Percentiles rank a stretch among this genome's conserved stretches.
phyloP scores from a whole-genome alignment of 805 yeast genomes.

The Cyberlindnera misumaiensis region DNA sequence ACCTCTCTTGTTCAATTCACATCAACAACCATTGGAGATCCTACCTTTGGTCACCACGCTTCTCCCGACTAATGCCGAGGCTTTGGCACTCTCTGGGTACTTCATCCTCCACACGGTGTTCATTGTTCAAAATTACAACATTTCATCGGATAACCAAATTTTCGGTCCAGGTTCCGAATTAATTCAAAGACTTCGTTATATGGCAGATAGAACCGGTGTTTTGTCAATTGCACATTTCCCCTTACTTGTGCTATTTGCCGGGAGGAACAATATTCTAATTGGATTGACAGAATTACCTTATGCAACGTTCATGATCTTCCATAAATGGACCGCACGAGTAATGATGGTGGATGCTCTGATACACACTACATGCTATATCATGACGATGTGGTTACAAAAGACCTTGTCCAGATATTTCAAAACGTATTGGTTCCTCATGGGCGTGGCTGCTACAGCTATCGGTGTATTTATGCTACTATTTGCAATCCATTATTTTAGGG shows the following conservation, averaged over 20 bases:
- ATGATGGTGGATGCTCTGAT: constrained; percentile 36
- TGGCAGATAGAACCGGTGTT: constrained; percentile 22
- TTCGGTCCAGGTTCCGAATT: constrained; percentile 11
- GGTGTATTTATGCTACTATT: constrained; percentile 8
- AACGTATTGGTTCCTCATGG: constrained; percentile 15
- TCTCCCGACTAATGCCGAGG: constrained; percentile 18
- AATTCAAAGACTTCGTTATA: constrained; percentile 5
- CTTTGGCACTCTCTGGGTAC: constrained; percentile 27
- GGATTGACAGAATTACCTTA: constrained; percentile 56
- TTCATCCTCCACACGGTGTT: constrained; percentile 17
- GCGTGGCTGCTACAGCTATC: constrained; percentile 9
- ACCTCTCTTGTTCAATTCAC: constrained; percentile 15
- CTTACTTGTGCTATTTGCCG: constrained; percentile 52
- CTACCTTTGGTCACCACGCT: constrained; percentile 10
- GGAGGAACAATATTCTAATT: constrained; percentile 64
- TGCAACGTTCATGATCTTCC: constrained; percentile 57
- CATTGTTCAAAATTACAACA: constrained; percentile 6
- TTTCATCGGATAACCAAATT: constrained; percentile 14
- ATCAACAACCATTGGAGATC: constrained; percentile 15
- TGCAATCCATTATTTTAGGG: constrained; percentile 40
- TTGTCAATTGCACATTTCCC: constrained; percentile 41
- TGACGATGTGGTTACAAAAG: constrained; percentile 3
- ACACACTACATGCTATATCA: constrained; percentile 27
- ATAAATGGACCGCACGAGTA: constrained; percentile 55
- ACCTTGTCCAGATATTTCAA: neutral